phyloP scores from a whole-genome alignment of 768 basidiomycete genomes.

The Mycena haematopus region DNA sequence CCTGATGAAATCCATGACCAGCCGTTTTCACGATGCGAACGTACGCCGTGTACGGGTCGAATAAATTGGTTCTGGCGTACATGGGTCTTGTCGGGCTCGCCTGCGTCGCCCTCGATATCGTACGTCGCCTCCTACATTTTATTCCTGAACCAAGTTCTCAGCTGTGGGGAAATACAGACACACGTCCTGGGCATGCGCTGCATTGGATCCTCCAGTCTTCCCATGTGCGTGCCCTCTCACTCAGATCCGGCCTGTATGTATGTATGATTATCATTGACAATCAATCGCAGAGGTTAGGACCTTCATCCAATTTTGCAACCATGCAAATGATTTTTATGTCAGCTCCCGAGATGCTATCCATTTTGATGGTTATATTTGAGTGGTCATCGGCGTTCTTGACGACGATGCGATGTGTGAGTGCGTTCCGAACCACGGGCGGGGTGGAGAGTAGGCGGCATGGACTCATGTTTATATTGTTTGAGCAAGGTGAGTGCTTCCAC shows the following conservation, averaged over 20 bases:
- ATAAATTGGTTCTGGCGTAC: slow-evolving; percentile 31
- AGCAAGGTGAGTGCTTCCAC: slow-evolving; percentile 33
- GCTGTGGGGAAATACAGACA: slow-evolving; percentile 19
- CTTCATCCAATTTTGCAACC: neutral
- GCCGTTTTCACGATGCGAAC: slow-evolving; percentile 28
- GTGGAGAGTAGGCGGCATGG: slow-evolving; percentile 25
- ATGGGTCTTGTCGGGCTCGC: slow-evolving; percentile 33
- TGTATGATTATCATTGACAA: neutral
- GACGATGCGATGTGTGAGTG: slow-evolving; percentile 32
- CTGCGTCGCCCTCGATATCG: slow-evolving; percentile 36
- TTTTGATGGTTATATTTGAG: slow-evolving; percentile 38
- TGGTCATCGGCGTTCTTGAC: slow-evolving; percentile 35
- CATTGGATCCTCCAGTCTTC: slow-evolving; percentile 32
- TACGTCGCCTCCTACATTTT: slow-evolving; percentile 7
- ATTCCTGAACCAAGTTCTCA: too few species aligned
- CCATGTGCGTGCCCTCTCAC: slow-evolving; percentile 16
- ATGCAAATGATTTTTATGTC: neutral
- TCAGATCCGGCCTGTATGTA: too few species aligned
- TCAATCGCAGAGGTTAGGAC: neutral
- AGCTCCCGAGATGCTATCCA: slow-evolving; percentile 37
- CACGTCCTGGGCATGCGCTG: slow-evolving; percentile 34
- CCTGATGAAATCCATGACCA: slow-evolving; percentile 14
- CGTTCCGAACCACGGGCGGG: slow-evolving; percentile 29
- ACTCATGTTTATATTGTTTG: slow-evolving; percentile 34
- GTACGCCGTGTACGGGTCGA: slow-evolving; percentile 36